Evolutionary conservation across 2,329 filamentous ascomycete genomes (phyloP).

Genomic region (Dactylellina parvicollis): DNA sequence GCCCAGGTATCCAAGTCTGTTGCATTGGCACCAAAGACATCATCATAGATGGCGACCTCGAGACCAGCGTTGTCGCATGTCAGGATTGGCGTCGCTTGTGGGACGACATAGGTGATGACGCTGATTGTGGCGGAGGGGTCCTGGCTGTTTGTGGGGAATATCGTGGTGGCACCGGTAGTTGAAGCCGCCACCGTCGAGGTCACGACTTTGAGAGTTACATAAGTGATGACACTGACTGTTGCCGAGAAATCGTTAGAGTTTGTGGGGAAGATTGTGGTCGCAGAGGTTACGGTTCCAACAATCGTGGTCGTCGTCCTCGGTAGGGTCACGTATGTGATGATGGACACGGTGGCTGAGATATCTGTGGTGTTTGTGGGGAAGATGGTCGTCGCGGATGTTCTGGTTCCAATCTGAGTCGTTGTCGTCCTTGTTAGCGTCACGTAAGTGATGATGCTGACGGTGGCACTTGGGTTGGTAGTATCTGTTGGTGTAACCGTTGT

Average conservation of each 20-base stretch:
- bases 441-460: neutral
- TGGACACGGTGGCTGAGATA: neutral
- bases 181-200: neutral
- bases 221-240: neutral
- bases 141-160: neutral
- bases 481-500: too few species aligned
- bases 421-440: neutral
- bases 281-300: neutral
- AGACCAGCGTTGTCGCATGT: neutral
- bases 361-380: neutral
- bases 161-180: neutral
- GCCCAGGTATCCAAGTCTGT: neutral
- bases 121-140: neutral
- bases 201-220: neutral
- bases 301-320: neutral
- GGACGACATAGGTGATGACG: neutral
- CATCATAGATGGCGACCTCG: neutral
- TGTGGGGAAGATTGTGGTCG: neutral
- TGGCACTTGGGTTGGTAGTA: too few species aligned
- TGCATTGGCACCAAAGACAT: neutral
- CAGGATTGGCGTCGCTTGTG: neutral
- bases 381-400: neutral
- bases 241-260: neutral
- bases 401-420: neutral
- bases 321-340: neutral